A percentile compares a stretch with the other conserved stretches of the same genome.
Conservation (phyloP, 2,329 filamentous ascomycete species). For the Bipolaris victoriae region DNA sequence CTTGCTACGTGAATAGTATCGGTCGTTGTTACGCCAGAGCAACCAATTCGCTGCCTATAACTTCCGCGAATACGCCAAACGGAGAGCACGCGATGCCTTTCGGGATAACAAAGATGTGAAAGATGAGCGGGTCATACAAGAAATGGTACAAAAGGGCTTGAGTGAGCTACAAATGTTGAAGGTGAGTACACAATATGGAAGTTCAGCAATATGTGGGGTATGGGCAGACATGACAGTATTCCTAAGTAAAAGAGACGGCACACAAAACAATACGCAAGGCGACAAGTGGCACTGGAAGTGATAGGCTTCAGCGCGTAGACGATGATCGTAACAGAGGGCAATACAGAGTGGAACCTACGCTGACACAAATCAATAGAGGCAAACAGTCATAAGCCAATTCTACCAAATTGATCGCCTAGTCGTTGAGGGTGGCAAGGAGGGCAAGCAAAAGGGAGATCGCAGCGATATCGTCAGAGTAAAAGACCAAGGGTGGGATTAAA, state of each 20-base stretch:
- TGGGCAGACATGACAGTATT: neutral
- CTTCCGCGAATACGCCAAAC: slow-evolving; percentile 94
- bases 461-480: slow-evolving; percentile 76
- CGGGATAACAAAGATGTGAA: slow-evolving; percentile 75
- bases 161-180: slow-evolving; percentile 89
- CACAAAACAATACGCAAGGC: slow-evolving; percentile 33
- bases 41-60: slow-evolving; percentile 93
- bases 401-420: slow-evolving; percentile 91
- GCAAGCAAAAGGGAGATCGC: slow-evolving; percentile 71
- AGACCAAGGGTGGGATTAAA: slow-evolving; percentile 57
- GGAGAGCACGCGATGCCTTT: slow-evolving; percentile 90
- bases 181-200: slow-evolving; percentile 59
- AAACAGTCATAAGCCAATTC: slow-evolving; percentile 94
- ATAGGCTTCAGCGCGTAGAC: neutral
- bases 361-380: slow-evolving; percentile 70
- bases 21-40: slow-evolving; percentile 85
- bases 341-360: slow-evolving; percentile 18
- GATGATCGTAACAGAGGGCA: neutral
- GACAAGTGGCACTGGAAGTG: slow-evolving; percentile 5
- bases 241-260: neutral
- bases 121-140: slow-evolving; percentile 80
- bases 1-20: slow-evolving; percentile 67
- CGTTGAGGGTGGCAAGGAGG: slow-evolving; percentile 83
- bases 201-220: neutral
- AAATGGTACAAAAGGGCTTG: slow-evolving; percentile 85